Evolutionary conservation across 2,329 filamentous ascomycete species (phyloP).

Genomic region (Cadophora gregata): DNA sequence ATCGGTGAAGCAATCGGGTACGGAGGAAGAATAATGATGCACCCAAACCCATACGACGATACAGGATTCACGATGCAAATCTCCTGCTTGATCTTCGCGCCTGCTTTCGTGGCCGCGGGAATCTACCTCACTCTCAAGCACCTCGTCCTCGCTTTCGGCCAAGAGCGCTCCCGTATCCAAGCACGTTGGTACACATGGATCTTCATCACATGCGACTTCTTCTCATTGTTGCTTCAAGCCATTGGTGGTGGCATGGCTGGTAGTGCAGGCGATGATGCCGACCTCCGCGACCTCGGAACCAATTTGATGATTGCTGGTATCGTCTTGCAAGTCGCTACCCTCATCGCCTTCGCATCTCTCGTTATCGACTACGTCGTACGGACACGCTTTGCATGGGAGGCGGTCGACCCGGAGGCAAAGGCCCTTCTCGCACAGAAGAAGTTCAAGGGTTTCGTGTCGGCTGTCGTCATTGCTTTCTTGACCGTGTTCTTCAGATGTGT

Average conservation of each 20-base stretch:
- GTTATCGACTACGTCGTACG: conserved; percentile 57
- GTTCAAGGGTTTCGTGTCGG: conserved; percentile 33
- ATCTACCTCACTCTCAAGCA: conserved; percentile 63
- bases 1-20: conserved; percentile 63
- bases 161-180: conserved; percentile 39
- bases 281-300: conserved; percentile 33
- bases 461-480: conserved; percentile 27
- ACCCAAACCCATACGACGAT: conserved; percentile 57
- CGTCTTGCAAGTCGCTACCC: conserved; percentile 47
- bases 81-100: conserved; percentile 35
- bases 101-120: conserved; percentile 62
- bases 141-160: conserved; percentile 33
- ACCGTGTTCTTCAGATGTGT: conserved; percentile 36
- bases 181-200: conserved; percentile 54
- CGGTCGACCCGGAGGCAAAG: conserved; percentile 25
- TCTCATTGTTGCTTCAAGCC: conserved; percentile 63
- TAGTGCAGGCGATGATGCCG: conserved; percentile 24
- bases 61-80: conserved; percentile 56
- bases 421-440: conserved; percentile 18
- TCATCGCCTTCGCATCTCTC: conserved; percentile 49
- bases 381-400: conserved; percentile 29
- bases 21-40: conserved; percentile 57
- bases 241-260: conserved; percentile 60
- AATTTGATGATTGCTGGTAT: conserved; percentile 49
- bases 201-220: conserved; percentile 65